phyloP scores from a whole-genome alignment of 768 basidiomycete genomes.

The Lactarius trivialis region DNA sequence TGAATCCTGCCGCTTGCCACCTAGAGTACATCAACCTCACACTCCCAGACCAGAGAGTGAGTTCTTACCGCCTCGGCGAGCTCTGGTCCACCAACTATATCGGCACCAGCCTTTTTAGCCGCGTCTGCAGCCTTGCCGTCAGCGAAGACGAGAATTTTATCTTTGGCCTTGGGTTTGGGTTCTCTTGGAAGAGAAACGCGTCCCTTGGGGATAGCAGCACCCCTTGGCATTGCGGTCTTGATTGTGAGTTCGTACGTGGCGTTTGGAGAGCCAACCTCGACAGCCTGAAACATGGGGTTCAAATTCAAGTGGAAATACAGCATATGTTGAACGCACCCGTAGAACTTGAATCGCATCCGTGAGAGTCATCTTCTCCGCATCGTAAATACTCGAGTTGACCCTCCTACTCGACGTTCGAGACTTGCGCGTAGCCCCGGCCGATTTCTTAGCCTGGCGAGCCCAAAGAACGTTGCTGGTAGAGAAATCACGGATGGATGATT shows the following conservation, averaged over 20 bases:
- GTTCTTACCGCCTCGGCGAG: constrained; percentile 76
- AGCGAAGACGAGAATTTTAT: constrained; percentile 88
- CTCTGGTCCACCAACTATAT: constrained; percentile 86
- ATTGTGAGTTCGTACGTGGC: constrained; percentile 77
- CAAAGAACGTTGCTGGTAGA: constrained; percentile 43
- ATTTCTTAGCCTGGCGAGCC: constrained; percentile 50
- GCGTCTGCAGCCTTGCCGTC: constrained; percentile 77
- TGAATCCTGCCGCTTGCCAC: constrained; percentile 66
- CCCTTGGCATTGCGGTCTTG: constrained; percentile 71
- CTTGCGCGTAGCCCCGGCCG: constrained; percentile 50
- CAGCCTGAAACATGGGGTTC: constrained; percentile 47
- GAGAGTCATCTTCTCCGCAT: constrained; percentile 60
- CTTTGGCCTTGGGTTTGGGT: constrained; percentile 60
- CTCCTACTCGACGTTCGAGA: constrained; percentile 45
- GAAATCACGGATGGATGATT: constrained; percentile 39
- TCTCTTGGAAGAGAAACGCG: constrained; percentile 81
- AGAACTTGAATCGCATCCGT: constrained; percentile 61
- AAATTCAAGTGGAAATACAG: constrained; percentile 31
- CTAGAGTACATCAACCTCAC: constrained; percentile 33
- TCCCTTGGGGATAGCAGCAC: constrained; percentile 81
- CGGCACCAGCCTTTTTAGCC: constrained; percentile 82
- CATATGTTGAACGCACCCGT: constrained; percentile 30
- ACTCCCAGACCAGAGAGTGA: constrained; percentile 12
- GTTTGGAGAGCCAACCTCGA: constrained; percentile 71
- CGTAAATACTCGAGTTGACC: constrained; percentile 49